phyloP scores from a whole-genome alignment of 345 rosid genomes.

The Eucalyptus cloeziana region DNA sequence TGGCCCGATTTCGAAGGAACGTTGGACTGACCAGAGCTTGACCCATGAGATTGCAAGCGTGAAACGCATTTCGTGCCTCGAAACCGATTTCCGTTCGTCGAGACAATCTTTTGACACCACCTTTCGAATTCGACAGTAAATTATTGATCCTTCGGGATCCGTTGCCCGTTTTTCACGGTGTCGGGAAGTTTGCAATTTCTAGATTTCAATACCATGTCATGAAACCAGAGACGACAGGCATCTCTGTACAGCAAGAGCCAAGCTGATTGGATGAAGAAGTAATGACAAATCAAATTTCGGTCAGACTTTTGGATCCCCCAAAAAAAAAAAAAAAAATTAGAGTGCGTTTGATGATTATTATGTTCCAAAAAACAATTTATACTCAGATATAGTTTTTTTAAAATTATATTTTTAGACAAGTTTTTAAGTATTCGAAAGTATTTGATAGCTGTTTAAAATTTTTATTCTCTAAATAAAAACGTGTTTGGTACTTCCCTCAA shows the following conservation, averaged over 20 bases:
- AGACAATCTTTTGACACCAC: not conserved
- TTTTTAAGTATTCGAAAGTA: fast-evolving
- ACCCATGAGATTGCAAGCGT: not conserved
- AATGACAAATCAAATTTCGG: not conserved
- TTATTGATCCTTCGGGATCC: not conserved
- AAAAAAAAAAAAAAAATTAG: fast-evolving
- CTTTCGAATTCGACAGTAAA: not conserved
- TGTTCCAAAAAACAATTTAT: fast-evolving
- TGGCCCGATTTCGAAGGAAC: not conserved
- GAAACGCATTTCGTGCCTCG: not conserved
- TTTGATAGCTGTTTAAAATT: fast-evolving
- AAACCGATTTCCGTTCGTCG: not conserved
- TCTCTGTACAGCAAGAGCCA: not conserved
- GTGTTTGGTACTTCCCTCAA: fast-evolving
- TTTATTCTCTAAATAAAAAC: fast-evolving
- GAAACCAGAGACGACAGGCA: not conserved
- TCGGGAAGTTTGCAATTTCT: not conserved
- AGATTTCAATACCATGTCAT: not conserved
- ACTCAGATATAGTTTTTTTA: fast-evolving
- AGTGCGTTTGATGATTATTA: not conserved
- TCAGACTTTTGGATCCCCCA: not conserved
- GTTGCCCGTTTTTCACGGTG: not conserved
- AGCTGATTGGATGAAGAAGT: not conserved
- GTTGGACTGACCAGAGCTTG: not conserved
- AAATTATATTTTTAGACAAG: fast-evolving